Evolutionary conservation across 2,329 filamentous ascomycete species (phyloP), one percentile per base, ranked within the genome.

Genomic region (Fusarium goolgardi): DNA sequence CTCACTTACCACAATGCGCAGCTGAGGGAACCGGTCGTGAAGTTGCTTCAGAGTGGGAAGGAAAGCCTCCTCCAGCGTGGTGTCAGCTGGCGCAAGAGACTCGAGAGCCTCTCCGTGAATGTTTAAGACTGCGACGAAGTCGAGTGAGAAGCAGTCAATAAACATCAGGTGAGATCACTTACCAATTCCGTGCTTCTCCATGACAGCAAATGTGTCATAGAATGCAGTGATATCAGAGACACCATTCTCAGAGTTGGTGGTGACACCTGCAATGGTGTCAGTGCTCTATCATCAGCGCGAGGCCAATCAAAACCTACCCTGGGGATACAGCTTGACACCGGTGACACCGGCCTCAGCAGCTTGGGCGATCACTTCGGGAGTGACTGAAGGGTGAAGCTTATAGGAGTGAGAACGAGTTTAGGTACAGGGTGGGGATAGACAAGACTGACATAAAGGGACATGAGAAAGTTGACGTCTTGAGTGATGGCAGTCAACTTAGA

Each of bases 71-170:
- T 84, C 82, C 5, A 83, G 74, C 2, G 82, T 82, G 32, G 78
- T 67, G 25, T 76, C 78, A n/a, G 82, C 82, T 3, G 84, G 84
- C 1, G 89, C 78, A 46, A 79, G 75, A 6, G 78, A 75, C 58
- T 79, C 79, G 4, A 79, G 90, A n/a, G 90, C 88, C 80, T 97
- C 95, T 69, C 94, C 95, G 77, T 98, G 94, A n/a, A 98, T 83
- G 80, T 97, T 97, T 41, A 96, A 85, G n/a, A 96, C 86, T 70
- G 35, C 1, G 23, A n/a, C 15, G 29, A n/a, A 31, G 16, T 31
- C 43, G 13, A 10, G 25, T 15, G 25, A 16, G 3, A 9, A 4
- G 27, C 3, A 29, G 6, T 18, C 12, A 12, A 32, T 39, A 13
- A 13, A 13, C 13, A 39, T 39, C 2, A 12, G 20, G 12, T 11